phyloP scores from a whole-genome alignment of 306 rosid genomes.

The Parietaria judaica region DNA sequence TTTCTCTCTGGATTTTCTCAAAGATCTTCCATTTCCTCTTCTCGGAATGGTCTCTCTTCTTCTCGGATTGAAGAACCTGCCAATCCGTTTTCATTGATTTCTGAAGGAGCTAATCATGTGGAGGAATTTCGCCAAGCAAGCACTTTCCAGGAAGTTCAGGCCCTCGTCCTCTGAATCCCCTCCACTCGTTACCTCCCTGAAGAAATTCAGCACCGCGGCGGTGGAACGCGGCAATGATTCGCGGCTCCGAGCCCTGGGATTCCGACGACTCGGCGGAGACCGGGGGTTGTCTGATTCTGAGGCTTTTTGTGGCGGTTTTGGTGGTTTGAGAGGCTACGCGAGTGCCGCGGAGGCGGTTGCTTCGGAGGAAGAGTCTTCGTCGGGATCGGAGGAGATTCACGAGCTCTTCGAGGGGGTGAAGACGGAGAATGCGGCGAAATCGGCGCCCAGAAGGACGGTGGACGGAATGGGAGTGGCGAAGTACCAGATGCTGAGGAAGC shows the following conservation, averaged over 20 bases:
- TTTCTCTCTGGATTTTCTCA: no score
- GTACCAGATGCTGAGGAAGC: conserved; percentile 39
- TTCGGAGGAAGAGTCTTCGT: conserved; percentile 53
- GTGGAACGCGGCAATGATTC: conserved; percentile 9
- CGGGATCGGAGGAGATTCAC: conserved; percentile 53
- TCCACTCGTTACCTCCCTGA: conserved; percentile 17
- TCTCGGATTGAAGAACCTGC: conserved; percentile 13
- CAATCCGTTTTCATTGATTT: conserved; percentile 2
- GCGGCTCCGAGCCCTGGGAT: conserved; percentile 11
- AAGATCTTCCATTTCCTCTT: conserved; percentile 9
- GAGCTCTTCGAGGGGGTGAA: conserved; percentile 34
- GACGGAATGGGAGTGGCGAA: conserved; percentile 32
- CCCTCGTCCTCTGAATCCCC: conserved; percentile 17
- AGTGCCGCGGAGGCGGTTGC: conserved; percentile 64
- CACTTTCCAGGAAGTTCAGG: conserved; percentile 31
- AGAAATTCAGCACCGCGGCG: conserved; percentile 16
- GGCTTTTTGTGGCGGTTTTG: conserved; percentile 21
- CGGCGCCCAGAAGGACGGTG: conserved; percentile 31
- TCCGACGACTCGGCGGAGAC: conserved; percentile 22
- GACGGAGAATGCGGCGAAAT: conserved; percentile 27
- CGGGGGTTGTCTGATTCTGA: conserved; percentile 23
- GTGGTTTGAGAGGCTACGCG: conserved; percentile 33
- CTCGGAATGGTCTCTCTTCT: background rate
- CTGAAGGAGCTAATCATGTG: conserved; percentile 35
- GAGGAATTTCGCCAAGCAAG: conserved; percentile 45